Base-by-base conservation (phyloP, 2,329 filamentous ascomycete species). In the Fusarium pseudoanthophilum region DNA sequence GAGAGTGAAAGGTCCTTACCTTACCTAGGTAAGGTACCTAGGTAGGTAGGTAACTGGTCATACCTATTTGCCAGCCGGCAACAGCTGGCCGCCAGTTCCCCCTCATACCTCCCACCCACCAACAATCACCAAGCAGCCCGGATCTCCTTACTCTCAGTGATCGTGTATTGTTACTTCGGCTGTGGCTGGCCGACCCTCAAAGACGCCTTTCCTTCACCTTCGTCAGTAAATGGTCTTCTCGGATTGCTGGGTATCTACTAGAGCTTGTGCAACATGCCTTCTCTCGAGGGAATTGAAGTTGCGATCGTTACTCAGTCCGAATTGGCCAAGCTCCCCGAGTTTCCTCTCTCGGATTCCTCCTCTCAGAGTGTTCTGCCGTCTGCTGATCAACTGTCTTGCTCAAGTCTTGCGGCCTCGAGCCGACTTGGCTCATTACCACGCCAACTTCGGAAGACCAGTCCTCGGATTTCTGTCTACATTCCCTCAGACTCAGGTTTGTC, bases 391-490 rank as follows among this genome's bases (percentile, higher is more conserved):
- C 28, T 45, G 63, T 71, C 15, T 72, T 77, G 16, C 74, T 77
- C 64, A 67, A 78, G 48, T 69, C 75, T 48, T 11, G 57, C 48
- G 24, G 60, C 32, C 11, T 40, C 51, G 9, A 26, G 11, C 28
- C 24, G 28, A 20, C 26, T 48, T 28, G 26, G n/a, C 20, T 36
- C n/a, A 34, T 43, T 32, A 24, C 46, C 58, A 18, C 58, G 55
- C 15, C 60, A 55, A 46, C 73, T 79, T 43, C 79, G 78, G 60
- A 84, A 82, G 69, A 64, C 72, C 28, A 81, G 83, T 20, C 83
- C 88, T 4, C 83, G 78, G 8, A 80, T 86, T 28, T 88, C 88
- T 4, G 87, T 90, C 39, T 90, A 90, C 72, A 84, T 90, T 18
- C 87, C 88, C 5, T 89, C 88, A 1, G 76, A 84, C 7, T 84